Percentiles rank a stretch among this genome's conserved stretches.
Conservation (phyloP, 202 grass and related monocot genomes). For the Eragrostis tef region DNA sequence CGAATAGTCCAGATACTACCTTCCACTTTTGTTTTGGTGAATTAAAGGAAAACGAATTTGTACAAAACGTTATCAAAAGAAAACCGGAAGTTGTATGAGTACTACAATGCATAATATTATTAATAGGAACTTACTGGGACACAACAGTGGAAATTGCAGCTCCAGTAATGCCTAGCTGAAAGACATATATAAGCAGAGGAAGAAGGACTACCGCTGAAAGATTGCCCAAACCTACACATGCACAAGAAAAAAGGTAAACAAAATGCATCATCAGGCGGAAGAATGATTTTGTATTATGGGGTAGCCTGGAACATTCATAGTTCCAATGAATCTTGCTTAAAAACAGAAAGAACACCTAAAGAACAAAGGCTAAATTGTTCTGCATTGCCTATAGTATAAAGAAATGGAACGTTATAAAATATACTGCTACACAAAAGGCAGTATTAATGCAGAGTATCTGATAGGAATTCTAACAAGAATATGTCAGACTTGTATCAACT, state of each 20-base stretch:
- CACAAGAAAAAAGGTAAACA: conserved; percentile 28
- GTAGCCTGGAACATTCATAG: neutral
- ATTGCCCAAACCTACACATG: conserved; percentile 77
- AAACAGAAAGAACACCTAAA: conserved; percentile 24
- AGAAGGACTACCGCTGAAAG: conserved; percentile 81
- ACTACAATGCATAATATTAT: neutral
- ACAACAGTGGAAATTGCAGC: conserved; percentile 81
- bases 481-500: neutral
- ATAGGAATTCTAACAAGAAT: conserved; percentile 1
- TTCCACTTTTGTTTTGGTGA: neutral
- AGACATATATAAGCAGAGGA: conserved; percentile 70
- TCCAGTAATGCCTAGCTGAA: conserved; percentile 76
- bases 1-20: neutral
- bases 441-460: neutral
- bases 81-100: neutral
- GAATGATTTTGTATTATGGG: conserved; percentile 16
- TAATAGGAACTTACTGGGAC: conserved; percentile 73
- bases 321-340: conserved; percentile 37
- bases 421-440: neutral
- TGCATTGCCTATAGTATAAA: too few species aligned
- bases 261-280: conserved; percentile 28
- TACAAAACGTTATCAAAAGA: neutral
- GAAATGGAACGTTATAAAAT: too few species aligned
- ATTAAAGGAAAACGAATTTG: neutral
- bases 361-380: too few species aligned